Evolutionary conservation across 108 stramenopile genomes (phyloP), one percentile per base, ranked within the genome.

Genomic region (Phaeodactylum tricornutum): DNA sequence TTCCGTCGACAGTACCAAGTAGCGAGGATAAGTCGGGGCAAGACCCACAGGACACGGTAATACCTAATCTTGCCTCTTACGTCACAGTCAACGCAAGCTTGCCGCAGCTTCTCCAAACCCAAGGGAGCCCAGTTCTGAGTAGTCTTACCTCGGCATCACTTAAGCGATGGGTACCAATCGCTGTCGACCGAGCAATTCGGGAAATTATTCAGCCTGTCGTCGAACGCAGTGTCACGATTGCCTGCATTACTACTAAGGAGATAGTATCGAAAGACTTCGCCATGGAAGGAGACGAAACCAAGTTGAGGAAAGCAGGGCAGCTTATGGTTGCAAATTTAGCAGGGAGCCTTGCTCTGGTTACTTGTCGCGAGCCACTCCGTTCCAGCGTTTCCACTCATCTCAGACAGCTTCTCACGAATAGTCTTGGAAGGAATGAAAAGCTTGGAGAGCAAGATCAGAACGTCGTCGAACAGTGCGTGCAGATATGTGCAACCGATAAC

Each of bases 191-290:
- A 24, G 96, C 96, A 0, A 98, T 99, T 57, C 86, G 96, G n/a
- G 96, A 98, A 57, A 96, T 97, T 42, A 96, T 98, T 47, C 92
- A 92, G 61, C 93, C 95, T 9, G 98, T 96, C 8, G 97, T 98
- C 21, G 98, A 97, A 60, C 83, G 98, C 4, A 89, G 89, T 59
- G 96, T 97, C 17, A 92, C 95, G 2, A 97, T 99, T 55, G 98
- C 98, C 29, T 94, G 93, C 61, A 95, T 96, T 53, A 99, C 98
- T 1, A 85, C 94, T 16, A 96, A 97, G 59, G 90, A 96, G 57
- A 87, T 99, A 29, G 85, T 97, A 14, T 75, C 87, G n/a, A 98
- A 98, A 61, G 98, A 99, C 67, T 98, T 99, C 57, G 97, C 97
- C 19, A 97, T 87, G 88, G 97, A 98, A 61, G 66, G 84, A 27